Evolutionary conservation across 768 basidiomycete species (phyloP).

Genomic region (Tricholoma furcatifolium): DNA sequence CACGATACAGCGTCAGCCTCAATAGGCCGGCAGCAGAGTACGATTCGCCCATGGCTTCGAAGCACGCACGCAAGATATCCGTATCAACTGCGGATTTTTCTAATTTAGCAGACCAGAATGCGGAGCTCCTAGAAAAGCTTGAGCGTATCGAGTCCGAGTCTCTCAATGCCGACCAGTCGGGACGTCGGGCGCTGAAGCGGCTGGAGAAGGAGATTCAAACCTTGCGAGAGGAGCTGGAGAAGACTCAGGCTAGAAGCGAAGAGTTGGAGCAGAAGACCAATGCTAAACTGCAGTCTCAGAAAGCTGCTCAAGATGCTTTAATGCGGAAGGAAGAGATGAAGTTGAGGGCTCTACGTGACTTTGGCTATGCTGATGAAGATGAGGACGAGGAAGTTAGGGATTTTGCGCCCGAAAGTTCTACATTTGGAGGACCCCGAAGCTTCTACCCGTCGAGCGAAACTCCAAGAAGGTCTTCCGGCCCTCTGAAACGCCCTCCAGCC

Average conservation of each 20-base stretch:
- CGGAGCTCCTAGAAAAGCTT: slow-evolving; percentile 72
- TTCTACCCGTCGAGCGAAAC: slow-evolving; percentile 27
- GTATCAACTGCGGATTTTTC: slow-evolving; percentile 69
- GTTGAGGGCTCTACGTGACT: slow-evolving; percentile 49
- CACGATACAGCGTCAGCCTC: slow-evolving; percentile 27
- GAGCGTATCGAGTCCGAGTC: slow-evolving; percentile 77
- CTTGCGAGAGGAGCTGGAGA: slow-evolving; percentile 74
- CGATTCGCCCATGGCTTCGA: slow-evolving; percentile 17
- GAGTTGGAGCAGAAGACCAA: slow-evolving; percentile 70
- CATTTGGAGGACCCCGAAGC: slow-evolving; percentile 33
- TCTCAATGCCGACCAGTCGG: slow-evolving; percentile 58
- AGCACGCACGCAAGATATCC: slow-evolving; percentile 50
- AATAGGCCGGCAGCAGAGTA: slow-evolving; percentile 20
- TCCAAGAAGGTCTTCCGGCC: slow-evolving; percentile 13
- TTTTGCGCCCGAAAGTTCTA: slow-evolving; percentile 61
- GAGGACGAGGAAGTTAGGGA: slow-evolving; percentile 39
- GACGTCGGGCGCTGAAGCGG: slow-evolving; percentile 65
- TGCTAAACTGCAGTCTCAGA: slow-evolving; percentile 39
- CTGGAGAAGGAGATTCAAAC: slow-evolving; percentile 80
- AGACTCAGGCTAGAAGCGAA: slow-evolving; percentile 66
- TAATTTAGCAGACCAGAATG: slow-evolving; percentile 78
- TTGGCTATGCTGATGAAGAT: slow-evolving; percentile 29
- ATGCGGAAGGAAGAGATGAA: slow-evolving; percentile 53
- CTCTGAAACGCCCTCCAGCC: slow-evolving; percentile 12
- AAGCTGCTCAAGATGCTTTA: slow-evolving; percentile 41